Conservation (phyloP, 768 basidiomycete species). For the Tephrocybe sp. region DNA sequence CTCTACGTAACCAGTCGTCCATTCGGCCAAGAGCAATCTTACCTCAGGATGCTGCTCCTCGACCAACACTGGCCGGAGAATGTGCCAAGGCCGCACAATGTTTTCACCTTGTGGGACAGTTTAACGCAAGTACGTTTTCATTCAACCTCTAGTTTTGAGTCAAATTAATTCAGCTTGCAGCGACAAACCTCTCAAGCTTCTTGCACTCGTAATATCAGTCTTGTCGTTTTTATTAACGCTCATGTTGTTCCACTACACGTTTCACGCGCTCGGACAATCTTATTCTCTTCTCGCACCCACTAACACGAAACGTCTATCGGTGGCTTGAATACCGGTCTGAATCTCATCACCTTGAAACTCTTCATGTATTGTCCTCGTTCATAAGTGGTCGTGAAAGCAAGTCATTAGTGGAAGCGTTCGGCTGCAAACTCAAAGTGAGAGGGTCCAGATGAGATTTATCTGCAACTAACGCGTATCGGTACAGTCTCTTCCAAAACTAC, state of each 20-base stretch:
- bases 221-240: conserved; percentile 62
- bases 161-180: conserved; percentile 24
- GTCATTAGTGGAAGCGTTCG: conserved; percentile 63
- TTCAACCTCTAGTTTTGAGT: not conserved
- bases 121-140: conserved; percentile 44
- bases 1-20: conserved; percentile 65
- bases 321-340: conserved; percentile 62
- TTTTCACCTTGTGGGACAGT: conserved; percentile 65
- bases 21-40: conserved; percentile 47
- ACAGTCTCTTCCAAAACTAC: conserved; percentile 65
- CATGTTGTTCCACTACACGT: conserved; percentile 66
- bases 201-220: conserved; percentile 47
- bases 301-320: conserved; percentile 60
- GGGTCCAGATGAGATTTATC: not conserved
- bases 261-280: conserved; percentile 61
- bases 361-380: conserved; percentile 61
- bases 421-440: conserved; percentile 77
- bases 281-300: conserved; percentile 55
- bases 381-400: conserved; percentile 67
- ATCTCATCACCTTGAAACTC: conserved; percentile 65
- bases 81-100: conserved; percentile 54
- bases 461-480: not conserved
- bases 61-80: conserved; percentile 63
- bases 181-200: conserved; percentile 43
- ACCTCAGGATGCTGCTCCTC: conserved; percentile 60